phyloP scores from a whole-genome alignment of 2,329 filamentous ascomycete species.

The Paecilomyces fulvus region DNA sequence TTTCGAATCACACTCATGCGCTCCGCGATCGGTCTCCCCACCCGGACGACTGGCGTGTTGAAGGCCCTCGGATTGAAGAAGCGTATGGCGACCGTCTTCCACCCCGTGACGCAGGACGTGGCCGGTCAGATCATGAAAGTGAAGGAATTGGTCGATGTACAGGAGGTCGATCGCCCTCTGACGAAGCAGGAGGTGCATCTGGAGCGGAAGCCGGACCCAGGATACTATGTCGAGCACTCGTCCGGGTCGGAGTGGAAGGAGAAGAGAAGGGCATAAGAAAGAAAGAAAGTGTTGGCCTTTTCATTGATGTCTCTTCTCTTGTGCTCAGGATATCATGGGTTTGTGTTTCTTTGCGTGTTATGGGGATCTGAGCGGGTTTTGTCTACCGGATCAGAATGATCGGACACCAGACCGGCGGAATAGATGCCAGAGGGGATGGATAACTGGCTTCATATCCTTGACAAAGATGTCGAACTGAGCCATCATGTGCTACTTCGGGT shows the following conservation, averaged over 20 bases:
- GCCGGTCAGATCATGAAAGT: conserved; percentile 90
- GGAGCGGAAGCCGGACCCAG: conserved; percentile 64
- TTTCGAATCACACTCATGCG: conserved; percentile 89
- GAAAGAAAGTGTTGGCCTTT: conserved; percentile 3
- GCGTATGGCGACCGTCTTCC: conserved; percentile 80
- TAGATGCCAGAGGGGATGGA: background rate
- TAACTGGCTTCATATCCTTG: background rate
- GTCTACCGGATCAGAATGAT: background rate
- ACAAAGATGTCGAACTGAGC: background rate
- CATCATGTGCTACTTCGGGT: background rate
- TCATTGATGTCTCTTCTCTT: background rate
- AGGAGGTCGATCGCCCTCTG: conserved; percentile 62
- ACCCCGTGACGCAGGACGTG: conserved; percentile 69
- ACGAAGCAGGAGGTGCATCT: conserved; percentile 61
- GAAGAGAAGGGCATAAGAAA: conserved; percentile 7
- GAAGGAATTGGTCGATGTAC: conserved; percentile 80
- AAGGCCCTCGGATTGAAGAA: conserved; percentile 76
- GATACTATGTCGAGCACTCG: conserved; percentile 64
- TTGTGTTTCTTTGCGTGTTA: background rate
- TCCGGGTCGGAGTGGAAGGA: conserved; percentile 9
- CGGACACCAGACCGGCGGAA: background rate
- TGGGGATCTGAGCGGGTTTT: background rate
- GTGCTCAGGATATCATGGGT: background rate
- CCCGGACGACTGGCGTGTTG: conserved; percentile 70
- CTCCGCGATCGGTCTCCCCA: conserved; percentile 78